phyloP scores from a whole-genome alignment of 495 filamentous ascomycete genomes.

The Amorphotheca resinae region DNA sequence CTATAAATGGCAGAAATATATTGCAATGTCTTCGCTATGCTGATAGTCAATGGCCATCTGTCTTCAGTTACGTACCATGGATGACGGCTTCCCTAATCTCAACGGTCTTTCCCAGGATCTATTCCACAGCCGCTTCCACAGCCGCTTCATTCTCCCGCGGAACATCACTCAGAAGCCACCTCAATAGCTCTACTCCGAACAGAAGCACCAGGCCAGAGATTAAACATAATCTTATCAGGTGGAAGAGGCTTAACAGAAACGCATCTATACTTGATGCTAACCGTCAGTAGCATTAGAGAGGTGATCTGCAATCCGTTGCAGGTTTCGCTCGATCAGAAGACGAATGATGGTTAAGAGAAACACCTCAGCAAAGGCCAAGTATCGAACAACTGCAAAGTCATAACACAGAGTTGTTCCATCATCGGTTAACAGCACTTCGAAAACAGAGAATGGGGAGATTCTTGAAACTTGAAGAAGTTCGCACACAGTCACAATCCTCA shows the following conservation, averaged over 20 bases:
- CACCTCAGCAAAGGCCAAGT: not conserved
- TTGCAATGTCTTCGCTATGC: not conserved
- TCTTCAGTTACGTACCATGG: not conserved
- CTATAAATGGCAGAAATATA: not conserved
- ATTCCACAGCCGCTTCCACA: no score
- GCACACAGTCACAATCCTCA: no score
- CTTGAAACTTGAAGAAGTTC: no score
- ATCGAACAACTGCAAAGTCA: no score
- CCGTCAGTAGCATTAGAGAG: not conserved
- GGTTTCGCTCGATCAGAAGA: not conserved
- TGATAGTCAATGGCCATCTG: not conserved
- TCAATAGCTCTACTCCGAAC: not conserved
- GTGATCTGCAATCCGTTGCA: not conserved
- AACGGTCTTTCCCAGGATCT: no score
- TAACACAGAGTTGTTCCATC: no score
- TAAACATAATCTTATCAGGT: not conserved
- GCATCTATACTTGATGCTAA: not conserved
- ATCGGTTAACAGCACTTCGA: no score
- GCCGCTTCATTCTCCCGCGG: not conserved
- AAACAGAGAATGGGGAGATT: no score
- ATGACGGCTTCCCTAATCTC: not conserved
- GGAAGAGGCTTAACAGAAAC: not conserved
- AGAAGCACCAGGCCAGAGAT: not conserved
- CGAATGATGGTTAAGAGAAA: not conserved
- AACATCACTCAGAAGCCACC: not conserved